A percentile compares a stretch with the other conserved stretches of the same genome.
These are phyloP conservation scores for Chrysosporium keratinophilum DNA, from an alignment of 2,329 filamentous ascomycete species.

Conservation along the genomic window DNA sequence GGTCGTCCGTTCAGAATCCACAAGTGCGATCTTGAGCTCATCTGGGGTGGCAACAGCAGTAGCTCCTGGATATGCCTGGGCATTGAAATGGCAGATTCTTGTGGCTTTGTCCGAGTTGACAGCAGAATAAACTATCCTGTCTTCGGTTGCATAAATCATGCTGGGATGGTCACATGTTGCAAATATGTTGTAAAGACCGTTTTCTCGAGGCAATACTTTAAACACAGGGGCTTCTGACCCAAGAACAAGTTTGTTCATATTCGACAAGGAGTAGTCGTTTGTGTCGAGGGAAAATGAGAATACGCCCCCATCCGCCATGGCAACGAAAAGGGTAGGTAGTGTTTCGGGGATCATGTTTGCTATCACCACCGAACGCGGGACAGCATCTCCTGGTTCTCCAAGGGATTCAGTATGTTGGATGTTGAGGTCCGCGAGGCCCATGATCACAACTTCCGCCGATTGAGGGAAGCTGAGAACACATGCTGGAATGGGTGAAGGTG, in stretches of 20 bases:
- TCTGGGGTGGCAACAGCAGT: constrained; percentile 69
- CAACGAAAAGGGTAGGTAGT: constrained; percentile 69
- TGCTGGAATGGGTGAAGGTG: constrained; percentile 51
- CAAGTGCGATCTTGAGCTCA: constrained; percentile 65
- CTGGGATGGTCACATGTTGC: constrained; percentile 91
- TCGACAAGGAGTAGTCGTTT: constrained; percentile 52
- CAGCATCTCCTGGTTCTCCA: constrained; percentile 57
- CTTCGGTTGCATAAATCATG: constrained; percentile 81
- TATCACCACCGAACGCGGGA: constrained; percentile 72
- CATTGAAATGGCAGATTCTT: constrained; percentile 71
- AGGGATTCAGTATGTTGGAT: constrained; percentile 56
- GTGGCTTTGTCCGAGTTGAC: constrained; percentile 81
- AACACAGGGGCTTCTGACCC: constrained; percentile 78
- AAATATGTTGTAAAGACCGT: constrained; percentile 68
- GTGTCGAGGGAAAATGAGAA: constrained; percentile 67
- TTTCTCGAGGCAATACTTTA: constrained; percentile 60
- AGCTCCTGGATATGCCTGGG: constrained; percentile 66
- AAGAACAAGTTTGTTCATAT: constrained; percentile 70
- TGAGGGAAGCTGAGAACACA: constrained; percentile 84
- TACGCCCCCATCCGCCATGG: constrained; percentile 86
- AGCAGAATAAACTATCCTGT: constrained; percentile 81
- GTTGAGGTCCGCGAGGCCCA: constrained; percentile 57
- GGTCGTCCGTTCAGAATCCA: constrained; percentile 77
- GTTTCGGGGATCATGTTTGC: constrained; percentile 61
- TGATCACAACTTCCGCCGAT: constrained; percentile 64